Percentiles rank a stretch among this genome's conserved stretches.
These are phyloP conservation scores for Phialophora macrospora DNA, from an alignment of 2,329 filamentous ascomycete genomes.

Conservation along the genomic window DNA sequence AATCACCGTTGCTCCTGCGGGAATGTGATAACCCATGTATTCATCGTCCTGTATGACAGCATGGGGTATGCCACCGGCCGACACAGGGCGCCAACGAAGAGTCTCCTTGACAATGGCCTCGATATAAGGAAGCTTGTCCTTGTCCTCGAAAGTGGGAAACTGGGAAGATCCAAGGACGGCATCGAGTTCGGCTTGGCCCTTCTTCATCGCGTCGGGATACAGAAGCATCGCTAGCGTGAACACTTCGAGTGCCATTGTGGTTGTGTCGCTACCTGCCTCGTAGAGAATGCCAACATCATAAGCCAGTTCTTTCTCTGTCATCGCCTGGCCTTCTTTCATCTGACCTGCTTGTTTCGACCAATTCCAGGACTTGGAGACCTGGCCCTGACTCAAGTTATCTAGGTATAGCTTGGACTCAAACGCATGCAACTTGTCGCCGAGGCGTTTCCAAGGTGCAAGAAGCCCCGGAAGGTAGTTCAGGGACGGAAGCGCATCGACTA, in stretches of 20 bases:
- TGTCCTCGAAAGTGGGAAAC: slow-evolving; percentile 48
- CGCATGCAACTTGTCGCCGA: slow-evolving; percentile 38
- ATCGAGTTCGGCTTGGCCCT: slow-evolving; percentile 53
- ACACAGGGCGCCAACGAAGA: slow-evolving; percentile 49
- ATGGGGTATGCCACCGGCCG: slow-evolving; percentile 41
- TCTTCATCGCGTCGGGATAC: slow-evolving; percentile 36
- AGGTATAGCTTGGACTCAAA: slow-evolving; percentile 38
- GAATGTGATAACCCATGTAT: slow-evolving; percentile 57
- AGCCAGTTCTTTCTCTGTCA: slow-evolving; percentile 51
- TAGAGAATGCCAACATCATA: slow-evolving; percentile 49
- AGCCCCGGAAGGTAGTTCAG: slow-evolving; percentile 52
- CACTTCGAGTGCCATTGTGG: slow-evolving; percentile 41
- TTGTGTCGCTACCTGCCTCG: slow-evolving; percentile 43
- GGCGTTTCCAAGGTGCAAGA: slow-evolving; percentile 54
- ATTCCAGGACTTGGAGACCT: slow-evolving; percentile 34
- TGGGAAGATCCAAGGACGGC: slow-evolving; percentile 46
- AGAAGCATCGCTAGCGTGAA: slow-evolving; percentile 43
- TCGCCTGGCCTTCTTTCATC: slow-evolving; percentile 47
- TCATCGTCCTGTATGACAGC: slow-evolving; percentile 55
- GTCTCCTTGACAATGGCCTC: slow-evolving; percentile 43
- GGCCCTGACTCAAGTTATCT: slow-evolving; percentile 30
- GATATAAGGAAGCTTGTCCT: slow-evolving; percentile 43
- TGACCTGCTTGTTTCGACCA: slow-evolving; percentile 35
- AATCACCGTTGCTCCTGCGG: slow-evolving; percentile 54
- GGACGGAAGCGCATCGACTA: slow-evolving; percentile 54